phyloP scores from a whole-genome alignment of 176 grass and related monocot species.

The Pontederia crassipes region DNA sequence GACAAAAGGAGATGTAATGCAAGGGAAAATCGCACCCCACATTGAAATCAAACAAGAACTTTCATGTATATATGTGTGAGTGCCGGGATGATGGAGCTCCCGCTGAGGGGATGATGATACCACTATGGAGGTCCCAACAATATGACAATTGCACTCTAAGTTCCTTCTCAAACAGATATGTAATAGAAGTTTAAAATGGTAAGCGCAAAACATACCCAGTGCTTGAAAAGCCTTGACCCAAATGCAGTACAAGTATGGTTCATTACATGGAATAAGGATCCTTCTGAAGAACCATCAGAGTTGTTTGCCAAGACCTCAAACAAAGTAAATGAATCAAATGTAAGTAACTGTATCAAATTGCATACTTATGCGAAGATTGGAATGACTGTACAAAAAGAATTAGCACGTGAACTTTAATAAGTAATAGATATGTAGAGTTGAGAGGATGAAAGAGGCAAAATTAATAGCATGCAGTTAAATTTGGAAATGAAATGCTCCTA shows the following conservation, averaged over 20 bases:
- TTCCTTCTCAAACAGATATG: not conserved
- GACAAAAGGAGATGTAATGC: not conserved
- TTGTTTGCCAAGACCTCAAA: constrained; percentile 87
- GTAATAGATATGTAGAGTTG: no score
- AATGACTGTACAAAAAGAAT: not conserved
- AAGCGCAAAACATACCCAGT: constrained; percentile 48
- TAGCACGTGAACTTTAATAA: not conserved
- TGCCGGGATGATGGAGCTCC: not conserved
- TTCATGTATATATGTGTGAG: not conserved
- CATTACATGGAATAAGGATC: constrained; percentile 75
- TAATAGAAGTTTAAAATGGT: not conserved
- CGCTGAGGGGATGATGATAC: no score
- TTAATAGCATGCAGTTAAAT: no score
- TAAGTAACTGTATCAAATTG: not conserved
- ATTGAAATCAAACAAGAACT: no score
- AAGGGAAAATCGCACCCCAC: no score
- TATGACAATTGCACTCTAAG: no score
- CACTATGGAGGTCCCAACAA: no score
- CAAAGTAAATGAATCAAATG: constrained; percentile 2
- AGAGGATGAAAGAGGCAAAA: no score
- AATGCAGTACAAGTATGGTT: constrained; percentile 82
- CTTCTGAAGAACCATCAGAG: constrained; percentile 69
- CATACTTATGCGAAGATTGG: not conserved
- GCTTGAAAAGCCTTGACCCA: constrained; percentile 81
- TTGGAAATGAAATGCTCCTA: no score